phyloP scores from a whole-genome alignment of 2,329 filamentous ascomycete species.

The Penicillium sp. region DNA sequence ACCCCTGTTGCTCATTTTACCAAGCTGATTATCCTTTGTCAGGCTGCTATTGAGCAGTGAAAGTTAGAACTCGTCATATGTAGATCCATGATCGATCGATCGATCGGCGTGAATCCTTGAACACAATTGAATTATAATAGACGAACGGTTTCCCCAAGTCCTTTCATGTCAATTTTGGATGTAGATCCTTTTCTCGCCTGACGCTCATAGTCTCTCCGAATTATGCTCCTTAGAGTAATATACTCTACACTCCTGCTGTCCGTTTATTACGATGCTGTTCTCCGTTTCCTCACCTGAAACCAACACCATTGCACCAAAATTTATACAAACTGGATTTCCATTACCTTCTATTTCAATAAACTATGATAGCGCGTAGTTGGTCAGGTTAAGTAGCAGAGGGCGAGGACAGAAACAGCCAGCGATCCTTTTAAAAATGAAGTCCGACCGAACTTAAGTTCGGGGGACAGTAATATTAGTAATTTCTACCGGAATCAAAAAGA shows the following conservation, averaged over 20 bases:
- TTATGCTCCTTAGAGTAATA: no score
- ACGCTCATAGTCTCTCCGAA: no score
- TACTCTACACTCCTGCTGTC: no score
- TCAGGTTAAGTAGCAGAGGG: no score
- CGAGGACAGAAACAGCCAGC: no score
- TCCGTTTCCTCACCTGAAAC: no score
- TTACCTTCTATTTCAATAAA: no score
- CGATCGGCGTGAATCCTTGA: neutral
- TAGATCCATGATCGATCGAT: neutral
- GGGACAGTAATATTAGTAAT: neutral
- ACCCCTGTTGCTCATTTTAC: neutral
- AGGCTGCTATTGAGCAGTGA: neutral
- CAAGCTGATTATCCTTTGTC: neutral
- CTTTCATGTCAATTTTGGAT: neutral
- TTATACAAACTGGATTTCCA: no score
- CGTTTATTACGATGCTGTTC: no score
- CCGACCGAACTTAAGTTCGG: neutral
- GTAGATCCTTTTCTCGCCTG: neutral
- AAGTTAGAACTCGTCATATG: neutral
- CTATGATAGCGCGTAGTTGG: no score
- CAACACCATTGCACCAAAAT: no score
- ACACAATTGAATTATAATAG: neutral
- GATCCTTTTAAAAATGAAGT: neutral
- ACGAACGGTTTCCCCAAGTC: neutral
- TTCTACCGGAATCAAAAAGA: neutral